Conservation (phyloP, 2,329 filamentous ascomycete genomes). For the Ophiocordyceps sinensis region DNA sequence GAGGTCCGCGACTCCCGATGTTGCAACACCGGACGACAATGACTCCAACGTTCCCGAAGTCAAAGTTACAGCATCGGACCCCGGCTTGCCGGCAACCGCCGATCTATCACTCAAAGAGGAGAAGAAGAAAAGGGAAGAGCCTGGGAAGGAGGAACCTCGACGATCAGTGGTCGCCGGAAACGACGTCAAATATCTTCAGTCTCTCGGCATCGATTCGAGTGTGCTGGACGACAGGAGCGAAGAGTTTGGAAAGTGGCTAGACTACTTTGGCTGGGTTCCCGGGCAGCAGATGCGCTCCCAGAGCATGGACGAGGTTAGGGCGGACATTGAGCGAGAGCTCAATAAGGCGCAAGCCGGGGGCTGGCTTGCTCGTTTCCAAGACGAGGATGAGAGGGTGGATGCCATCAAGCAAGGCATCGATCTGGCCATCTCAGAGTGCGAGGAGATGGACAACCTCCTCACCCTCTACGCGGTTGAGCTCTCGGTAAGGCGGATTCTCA, state of each 20-base stretch:
- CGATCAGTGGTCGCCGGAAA: slow-evolving; percentile 55
- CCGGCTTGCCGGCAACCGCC: slow-evolving; percentile 24
- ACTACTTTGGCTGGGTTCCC: slow-evolving; percentile 77
- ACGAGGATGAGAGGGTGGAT: slow-evolving; percentile 81
- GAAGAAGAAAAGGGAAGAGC: slow-evolving; percentile 12
- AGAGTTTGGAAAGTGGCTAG: slow-evolving; percentile 70
- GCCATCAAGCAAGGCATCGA: slow-evolving; percentile 80
- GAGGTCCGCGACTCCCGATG: slow-evolving; percentile 10
- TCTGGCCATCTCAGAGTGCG: slow-evolving; percentile 82
- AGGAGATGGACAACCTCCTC: slow-evolving; percentile 85
- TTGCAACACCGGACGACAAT: slow-evolving; percentile 16
- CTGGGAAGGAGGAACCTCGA: slow-evolving; percentile 28
- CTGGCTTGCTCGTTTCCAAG: slow-evolving; percentile 72
- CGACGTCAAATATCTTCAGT: slow-evolving; percentile 63
- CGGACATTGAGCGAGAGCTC: slow-evolving; percentile 73
- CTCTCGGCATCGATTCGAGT: slow-evolving; percentile 61
- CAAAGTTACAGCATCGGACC: slow-evolving; percentile 37
- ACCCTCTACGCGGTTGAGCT: slow-evolving; percentile 92
- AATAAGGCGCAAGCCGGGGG: slow-evolving; percentile 84
- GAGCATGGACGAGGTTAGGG: slow-evolving; percentile 66
- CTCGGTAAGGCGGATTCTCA: slow-evolving; percentile 46
- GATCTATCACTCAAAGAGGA: slow-evolving; percentile 19
- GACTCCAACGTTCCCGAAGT: slow-evolving; percentile 37
- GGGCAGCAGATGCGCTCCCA: slow-evolving; percentile 61
- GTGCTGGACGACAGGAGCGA: slow-evolving; percentile 63